phyloP scores from a whole-genome alignment of 1,284 basidiomycete species.

The Chalciporus sp. region DNA sequence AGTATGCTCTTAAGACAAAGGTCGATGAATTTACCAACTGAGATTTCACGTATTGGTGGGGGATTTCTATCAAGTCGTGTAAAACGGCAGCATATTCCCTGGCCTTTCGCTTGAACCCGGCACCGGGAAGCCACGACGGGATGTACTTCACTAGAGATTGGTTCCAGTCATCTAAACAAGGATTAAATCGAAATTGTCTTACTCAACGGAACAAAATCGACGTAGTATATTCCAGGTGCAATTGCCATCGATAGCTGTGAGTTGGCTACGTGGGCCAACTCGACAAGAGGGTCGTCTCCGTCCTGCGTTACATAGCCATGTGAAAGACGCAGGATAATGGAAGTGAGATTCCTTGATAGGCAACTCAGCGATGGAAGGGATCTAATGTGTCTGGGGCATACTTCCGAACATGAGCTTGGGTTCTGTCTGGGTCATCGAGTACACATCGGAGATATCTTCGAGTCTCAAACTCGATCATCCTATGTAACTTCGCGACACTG shows the following conservation, averaged over 20 bases:
- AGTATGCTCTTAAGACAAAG: not conserved
- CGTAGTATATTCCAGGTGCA: constrained; percentile 14
- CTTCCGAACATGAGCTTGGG: constrained; percentile 20
- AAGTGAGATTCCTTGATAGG: constrained; percentile 14
- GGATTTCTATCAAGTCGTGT: constrained; percentile 49
- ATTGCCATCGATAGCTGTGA: constrained; percentile 17
- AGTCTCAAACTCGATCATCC: constrained; percentile 27
- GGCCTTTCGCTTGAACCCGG: constrained; percentile 55
- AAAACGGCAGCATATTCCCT: constrained; percentile 47
- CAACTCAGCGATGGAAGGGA: not conserved
- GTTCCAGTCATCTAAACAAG: not conserved
- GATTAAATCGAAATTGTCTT: not conserved
- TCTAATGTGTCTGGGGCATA: not conserved
- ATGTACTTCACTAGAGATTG: constrained; percentile 50
- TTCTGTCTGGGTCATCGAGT: constrained; percentile 10
- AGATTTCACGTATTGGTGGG: constrained; percentile 55
- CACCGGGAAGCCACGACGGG: constrained; percentile 63
- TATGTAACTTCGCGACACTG: constrained; percentile 13
- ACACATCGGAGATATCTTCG: constrained; percentile 13
- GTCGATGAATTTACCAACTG: constrained; percentile 40
- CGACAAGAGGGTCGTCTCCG: constrained; percentile 24
- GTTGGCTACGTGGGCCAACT: constrained; percentile 19
- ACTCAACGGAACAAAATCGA: constrained; percentile 22
- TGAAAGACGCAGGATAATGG: constrained; percentile 23
- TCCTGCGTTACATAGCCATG: constrained; percentile 19